A percentile compares a stretch with the other conserved stretches of the same genome.
Evolutionary conservation across 2,329 filamentous ascomycete species (phyloP).

Genomic region (Botrytis byssoidea): DNA sequence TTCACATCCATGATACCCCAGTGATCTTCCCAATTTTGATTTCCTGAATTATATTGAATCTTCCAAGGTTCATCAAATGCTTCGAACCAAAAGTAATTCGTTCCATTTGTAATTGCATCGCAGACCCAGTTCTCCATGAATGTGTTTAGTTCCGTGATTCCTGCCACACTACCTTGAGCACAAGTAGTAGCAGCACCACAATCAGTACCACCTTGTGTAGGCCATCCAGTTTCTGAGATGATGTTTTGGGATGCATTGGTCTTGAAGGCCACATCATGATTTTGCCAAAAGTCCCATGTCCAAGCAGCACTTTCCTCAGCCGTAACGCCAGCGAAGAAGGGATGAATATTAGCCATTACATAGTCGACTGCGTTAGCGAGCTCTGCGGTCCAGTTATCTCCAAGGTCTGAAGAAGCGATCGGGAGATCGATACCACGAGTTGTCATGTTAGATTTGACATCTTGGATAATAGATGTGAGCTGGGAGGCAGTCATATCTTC

Average conservation of each 20-base stretch:
- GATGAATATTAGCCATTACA: slow-evolving; percentile 96
- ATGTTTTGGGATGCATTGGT: slow-evolving; percentile 65
- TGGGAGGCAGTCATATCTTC: slow-evolving; percentile 66
- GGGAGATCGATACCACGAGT: slow-evolving; percentile 64
- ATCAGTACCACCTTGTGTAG: slow-evolving; percentile 73
- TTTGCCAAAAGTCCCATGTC: slow-evolving; percentile 81
- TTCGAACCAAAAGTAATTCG: slow-evolving; percentile 96
- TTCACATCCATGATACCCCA: slow-evolving; percentile 90
- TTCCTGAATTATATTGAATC: slow-evolving; percentile 62
- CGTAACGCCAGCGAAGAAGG: slow-evolving; percentile 83
- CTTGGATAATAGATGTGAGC: slow-evolving; percentile 62
- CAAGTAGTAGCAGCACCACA: slow-evolving; percentile 65
- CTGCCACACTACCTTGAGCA: slow-evolving; percentile 68
- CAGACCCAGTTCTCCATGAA: slow-evolving; percentile 88
- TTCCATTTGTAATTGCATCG: slow-evolving; percentile 72
- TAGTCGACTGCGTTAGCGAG: slow-evolving; percentile 74
- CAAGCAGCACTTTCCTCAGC: slow-evolving; percentile 69
- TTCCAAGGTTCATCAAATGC: slow-evolving; percentile 99
- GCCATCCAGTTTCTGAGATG: slow-evolving; percentile 92
- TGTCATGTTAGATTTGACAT: slow-evolving; percentile 72
- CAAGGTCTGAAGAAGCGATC: slow-evolving; percentile 84
- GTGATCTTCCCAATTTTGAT: slow-evolving; percentile 86
- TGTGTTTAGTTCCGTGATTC: slow-evolving; percentile 76
- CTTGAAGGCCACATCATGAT: slow-evolving; percentile 63
- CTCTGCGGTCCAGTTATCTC: slow-evolving; percentile 75